Evolutionary conservation across 495 filamentous ascomycete genomes (phyloP), one percentile per base, ranked within the genome.

Genomic region (Bombardia bombarda): DNA sequence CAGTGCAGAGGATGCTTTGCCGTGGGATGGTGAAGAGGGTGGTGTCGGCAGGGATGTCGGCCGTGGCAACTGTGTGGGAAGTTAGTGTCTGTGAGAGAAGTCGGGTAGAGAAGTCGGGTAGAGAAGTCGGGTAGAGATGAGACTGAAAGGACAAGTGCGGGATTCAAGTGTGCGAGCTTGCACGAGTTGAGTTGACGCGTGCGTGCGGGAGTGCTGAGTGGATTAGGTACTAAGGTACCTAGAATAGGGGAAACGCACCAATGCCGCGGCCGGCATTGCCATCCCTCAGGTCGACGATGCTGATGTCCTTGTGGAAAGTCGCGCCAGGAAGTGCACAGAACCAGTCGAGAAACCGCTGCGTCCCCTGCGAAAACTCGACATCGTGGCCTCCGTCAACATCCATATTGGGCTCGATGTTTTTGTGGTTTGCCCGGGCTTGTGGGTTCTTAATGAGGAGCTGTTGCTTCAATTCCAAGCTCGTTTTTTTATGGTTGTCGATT

Each of bases 21-120:
- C 70, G 62, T 2, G 70, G 70, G 43, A 74, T 69, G 23, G 61
- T 71, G 52, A 74, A 74, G 7, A 74, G 58, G 6, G 66, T 53
- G 0, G 67, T 67, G 17, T 69, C 67, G 23, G 67, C 49, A 14
- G 51, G 52, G 26, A 74, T 71, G 34, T 70, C 61, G n/a, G 56
- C 49, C 7, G 57, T 63, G 4, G 70, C 64, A 33, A 74, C 70
- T 73, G 26, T 2, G 3, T 6, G 3, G 21, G 36, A 22, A 14
- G 18, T n/a, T 7, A 25, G 9, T 25, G 16, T 19, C 9, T 20
- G n/a, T n/a, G n/a, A n/a, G n/a, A n/a, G n/a, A n/a, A n/a, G n/a
- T n/a, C n/a, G n/a, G n/a, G n/a, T n/a, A n/a, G n/a, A n/a, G n/a
- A n/a, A n/a, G n/a, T n/a, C n/a, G n/a, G n/a, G n/a, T n/a, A n/a